Base-by-base conservation (phyloP, 2,329 filamentous ascomycete genomes). In the Aspergillus puulaauensis region DNA sequence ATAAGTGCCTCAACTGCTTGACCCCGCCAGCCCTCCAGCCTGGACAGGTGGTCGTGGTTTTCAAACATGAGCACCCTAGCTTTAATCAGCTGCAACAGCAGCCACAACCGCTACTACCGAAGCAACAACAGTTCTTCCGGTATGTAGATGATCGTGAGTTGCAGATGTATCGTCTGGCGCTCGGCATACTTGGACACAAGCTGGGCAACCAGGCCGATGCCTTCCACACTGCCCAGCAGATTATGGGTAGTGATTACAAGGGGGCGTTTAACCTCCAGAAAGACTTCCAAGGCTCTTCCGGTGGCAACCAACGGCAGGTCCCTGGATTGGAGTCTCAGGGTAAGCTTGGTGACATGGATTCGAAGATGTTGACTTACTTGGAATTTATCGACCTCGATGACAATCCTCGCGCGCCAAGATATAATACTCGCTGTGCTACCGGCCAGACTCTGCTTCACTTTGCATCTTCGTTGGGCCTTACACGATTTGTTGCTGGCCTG, bases 381-480 rank as follows among this genome's bases (percentile, higher is more conserved):
- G 89, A 93, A 64, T 80, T 91, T 45, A 88, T 93, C 66, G 90
- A 93, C 70, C 79, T 91, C 24, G 88, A 91, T 69, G 88, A 92
- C 65, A 91, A 84, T 68, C 82, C 86, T 4, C 82, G 88, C 61
- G 81, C 83, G 64, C 84, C 89, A 14, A 83, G 83, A 24, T 84
- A 90, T 61, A 90, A 95, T 68, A 77, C 88, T 51, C 83, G 82
- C 57, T 77, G 78, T 64, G 75, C 83, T 1, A 90, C 86, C 12
- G 90, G 90, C 0, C 90, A 93, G 68, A 91, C 89, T 1, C 88
- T 96, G 82, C 82, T 96, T 60, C 90, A 95, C 67, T 79, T 93
- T 61, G 90, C 90, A 2, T 90, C 87, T 64, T 89, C 89, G 8
- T 77, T 93, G 12, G 90, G 90, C 6, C 83, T 91, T 64, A 84